phyloP scores from a whole-genome alignment of 2,329 filamentous ascomycete species.

The Atkinsonella texensis region DNA sequence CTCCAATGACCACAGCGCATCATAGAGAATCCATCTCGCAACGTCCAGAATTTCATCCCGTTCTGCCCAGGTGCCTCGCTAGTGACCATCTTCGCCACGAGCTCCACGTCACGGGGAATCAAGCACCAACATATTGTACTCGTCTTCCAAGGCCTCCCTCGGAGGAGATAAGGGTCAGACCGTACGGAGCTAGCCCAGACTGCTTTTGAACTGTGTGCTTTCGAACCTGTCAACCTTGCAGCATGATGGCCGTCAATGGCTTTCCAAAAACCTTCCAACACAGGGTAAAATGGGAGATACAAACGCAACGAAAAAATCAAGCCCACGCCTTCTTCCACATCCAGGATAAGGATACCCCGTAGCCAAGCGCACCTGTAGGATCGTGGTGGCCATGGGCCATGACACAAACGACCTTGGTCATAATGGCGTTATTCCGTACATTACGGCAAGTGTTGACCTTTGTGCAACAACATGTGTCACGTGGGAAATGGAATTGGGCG shows the following conservation, averaged over 20 bases:
- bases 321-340: slow-evolving; percentile 34
- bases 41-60: too few species aligned
- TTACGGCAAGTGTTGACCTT: too few species aligned
- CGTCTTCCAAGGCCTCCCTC: slow-evolving; percentile 21
- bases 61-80: neutral
- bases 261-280: too few species aligned
- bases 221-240: too few species aligned
- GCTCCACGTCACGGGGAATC: slow-evolving; percentile 31
- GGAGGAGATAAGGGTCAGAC: slow-evolving; percentile 6
- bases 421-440: neutral
- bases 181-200: slow-evolving; percentile 28
- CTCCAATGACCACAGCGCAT: too few species aligned
- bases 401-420: slow-evolving; percentile 30
- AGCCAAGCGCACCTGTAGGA: slow-evolving; percentile 31
- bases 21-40: too few species aligned
- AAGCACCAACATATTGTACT: slow-evolving; percentile 37
- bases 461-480: too few species aligned
- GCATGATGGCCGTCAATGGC: too few species aligned
- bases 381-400: slow-evolving; percentile 46
- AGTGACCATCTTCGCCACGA: slow-evolving; percentile 9
- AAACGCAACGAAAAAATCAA: neutral
- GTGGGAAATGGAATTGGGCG: too few species aligned
- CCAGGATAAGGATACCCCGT: slow-evolving; percentile 4
- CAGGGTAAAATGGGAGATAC: too few species aligned
- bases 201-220: slow-evolving; percentile 30